Evolutionary conservation across 129 eudicot species (phyloP).

Genomic region (Chrysanthemum seticuspe): DNA sequence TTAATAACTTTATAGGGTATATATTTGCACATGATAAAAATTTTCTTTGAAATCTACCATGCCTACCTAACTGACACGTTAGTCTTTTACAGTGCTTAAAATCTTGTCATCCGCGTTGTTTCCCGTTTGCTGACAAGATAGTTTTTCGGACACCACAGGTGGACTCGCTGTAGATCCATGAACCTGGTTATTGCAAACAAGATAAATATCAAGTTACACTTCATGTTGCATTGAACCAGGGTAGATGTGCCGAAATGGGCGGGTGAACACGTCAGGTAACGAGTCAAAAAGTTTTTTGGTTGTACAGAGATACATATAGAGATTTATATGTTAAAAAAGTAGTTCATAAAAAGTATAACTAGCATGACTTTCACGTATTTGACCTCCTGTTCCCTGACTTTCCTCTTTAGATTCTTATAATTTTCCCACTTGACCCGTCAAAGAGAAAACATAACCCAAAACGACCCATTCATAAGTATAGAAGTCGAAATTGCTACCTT

Average conservation of each 20-base stretch:
- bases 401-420: too few species aligned
- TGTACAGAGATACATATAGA: background rate
- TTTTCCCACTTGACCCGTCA: background rate
- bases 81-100: constrained; percentile 34
- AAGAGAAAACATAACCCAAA: background rate
- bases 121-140: constrained; percentile 33
- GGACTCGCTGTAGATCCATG: constrained; percentile 35
- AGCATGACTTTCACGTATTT: too few species aligned
- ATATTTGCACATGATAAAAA: constrained; percentile 20
- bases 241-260: background rate
- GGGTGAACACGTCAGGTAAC: background rate
- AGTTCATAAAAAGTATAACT: too few species aligned
- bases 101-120: constrained; percentile 43
- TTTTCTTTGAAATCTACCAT: constrained; percentile 15
- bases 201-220: constrained; percentile 6
- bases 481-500: background rate
- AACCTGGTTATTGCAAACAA: constrained; percentile 36
- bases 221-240: background rate
- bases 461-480: background rate
- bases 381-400: too few species aligned
- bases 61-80: constrained; percentile 36
- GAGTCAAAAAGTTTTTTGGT: background rate
- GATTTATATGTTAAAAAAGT: too few species aligned
- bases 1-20: constrained; percentile 12
- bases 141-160: constrained; percentile 33